Evolutionary conservation across 2,329 filamentous ascomycete species (phyloP).

Genomic region (Diaporthe longicolla): DNA sequence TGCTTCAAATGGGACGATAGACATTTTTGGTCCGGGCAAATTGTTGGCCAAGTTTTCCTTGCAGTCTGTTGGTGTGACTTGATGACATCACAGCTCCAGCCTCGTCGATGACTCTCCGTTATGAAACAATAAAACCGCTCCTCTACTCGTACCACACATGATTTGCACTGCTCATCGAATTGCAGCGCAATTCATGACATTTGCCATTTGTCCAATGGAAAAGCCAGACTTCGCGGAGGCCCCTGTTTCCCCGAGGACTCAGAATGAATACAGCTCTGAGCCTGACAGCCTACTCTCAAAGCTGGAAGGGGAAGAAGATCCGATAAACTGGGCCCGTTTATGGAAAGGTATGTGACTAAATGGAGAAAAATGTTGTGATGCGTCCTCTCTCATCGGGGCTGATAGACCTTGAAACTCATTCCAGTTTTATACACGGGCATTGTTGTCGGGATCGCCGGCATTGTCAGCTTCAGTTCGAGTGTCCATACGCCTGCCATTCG

Average conservation of each 20-base stretch:
- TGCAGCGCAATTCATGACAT: background rate
- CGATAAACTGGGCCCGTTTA: background rate
- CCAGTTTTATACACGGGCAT: background rate
- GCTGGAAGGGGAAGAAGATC: background rate
- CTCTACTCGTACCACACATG: background rate
- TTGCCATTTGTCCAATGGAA: background rate
- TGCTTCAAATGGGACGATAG: background rate
- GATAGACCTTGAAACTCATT: background rate
- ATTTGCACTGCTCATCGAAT: background rate
- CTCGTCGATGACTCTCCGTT: background rate
- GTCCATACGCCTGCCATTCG: background rate
- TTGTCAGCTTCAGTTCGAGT: background rate
- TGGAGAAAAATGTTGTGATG: background rate
- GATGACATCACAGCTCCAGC: background rate
- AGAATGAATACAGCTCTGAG: background rate
- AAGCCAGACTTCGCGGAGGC: constrained; percentile 2
- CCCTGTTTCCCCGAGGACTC: background rate
- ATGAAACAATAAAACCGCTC: background rate
- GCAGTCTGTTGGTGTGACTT: background rate
- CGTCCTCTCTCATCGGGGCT: background rate
- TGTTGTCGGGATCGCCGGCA: background rate
- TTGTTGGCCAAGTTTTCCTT: background rate
- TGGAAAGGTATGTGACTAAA: background rate
- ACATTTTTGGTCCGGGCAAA: background rate
- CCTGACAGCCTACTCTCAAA: background rate